Percentiles rank a stretch among this genome's conserved stretches.
phyloP scores from a whole-genome alignment of 1,284 basidiomycete genomes.

The Erythrobasidium hasegawianum region DNA sequence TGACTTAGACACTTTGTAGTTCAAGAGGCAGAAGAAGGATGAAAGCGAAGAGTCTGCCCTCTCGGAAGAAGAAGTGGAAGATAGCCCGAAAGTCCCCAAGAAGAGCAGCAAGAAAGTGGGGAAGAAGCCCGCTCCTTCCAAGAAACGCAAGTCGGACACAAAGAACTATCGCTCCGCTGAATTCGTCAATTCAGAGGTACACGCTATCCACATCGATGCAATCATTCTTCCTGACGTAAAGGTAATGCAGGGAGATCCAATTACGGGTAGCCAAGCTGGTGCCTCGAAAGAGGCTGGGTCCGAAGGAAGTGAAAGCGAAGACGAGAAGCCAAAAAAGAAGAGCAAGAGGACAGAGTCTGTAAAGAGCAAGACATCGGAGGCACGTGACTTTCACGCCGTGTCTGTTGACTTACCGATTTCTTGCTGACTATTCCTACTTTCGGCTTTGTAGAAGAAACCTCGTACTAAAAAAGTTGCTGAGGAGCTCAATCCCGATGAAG shows the following conservation, averaged over 20 bases:
- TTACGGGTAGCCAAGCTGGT: conserved; percentile 29
- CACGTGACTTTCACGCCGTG: too few relatives aligned
- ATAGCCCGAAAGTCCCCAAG: too few relatives aligned
- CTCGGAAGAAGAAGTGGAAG: too few relatives aligned
- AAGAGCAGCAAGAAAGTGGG: too few relatives aligned
- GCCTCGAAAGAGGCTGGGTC: neutral
- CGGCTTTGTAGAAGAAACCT: conserved; percentile 19
- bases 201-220: too few relatives aligned
- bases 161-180: conserved; percentile 19
- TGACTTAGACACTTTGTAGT: too few relatives aligned
- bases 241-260: conserved; percentile 34
- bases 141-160: conserved; percentile 23
- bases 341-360: conserved; percentile 7
- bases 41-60: too few relatives aligned
- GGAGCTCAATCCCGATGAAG: conserved; percentile 14
- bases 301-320: conserved; percentile 7
- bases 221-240: too few relatives aligned
- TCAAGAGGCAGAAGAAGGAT: too few relatives aligned
- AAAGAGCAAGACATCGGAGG: neutral
- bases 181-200: conserved; percentile 30
- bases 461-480: conserved; percentile 5
- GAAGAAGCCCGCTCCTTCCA: neutral
- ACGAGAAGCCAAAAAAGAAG: conserved; percentile 19
- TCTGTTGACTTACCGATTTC: too few relatives aligned
- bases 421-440: too few relatives aligned